Evolutionary conservation across 106 monocot species (phyloP).

Genomic region (Acorus gramineus): DNA sequence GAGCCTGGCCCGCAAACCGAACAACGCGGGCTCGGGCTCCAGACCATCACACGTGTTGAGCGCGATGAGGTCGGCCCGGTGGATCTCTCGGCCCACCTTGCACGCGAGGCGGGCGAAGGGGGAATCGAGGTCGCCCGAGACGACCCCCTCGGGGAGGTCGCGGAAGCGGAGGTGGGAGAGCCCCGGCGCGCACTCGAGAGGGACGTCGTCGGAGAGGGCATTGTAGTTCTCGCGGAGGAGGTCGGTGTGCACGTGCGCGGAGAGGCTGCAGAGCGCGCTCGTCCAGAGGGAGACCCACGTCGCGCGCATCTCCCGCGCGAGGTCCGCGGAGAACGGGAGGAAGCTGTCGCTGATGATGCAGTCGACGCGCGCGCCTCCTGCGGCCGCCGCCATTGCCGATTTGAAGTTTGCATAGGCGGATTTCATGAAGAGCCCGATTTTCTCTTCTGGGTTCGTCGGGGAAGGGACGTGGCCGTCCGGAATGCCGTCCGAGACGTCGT

Average conservation of each 20-base stretch:
- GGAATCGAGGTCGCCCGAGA: neutral
- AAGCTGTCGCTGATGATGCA: slow-evolving; percentile 54
- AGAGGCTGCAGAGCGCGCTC: slow-evolving; percentile 9
- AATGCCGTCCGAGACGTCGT: slow-evolving; percentile 8
- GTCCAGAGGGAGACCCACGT: slow-evolving; percentile 45
- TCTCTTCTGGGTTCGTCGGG: slow-evolving; percentile 8
- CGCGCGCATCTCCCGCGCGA: slow-evolving; percentile 38
- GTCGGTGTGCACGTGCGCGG: slow-evolving; percentile 30
- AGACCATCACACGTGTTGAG: slow-evolving; percentile 8
- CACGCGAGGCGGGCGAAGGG: neutral
- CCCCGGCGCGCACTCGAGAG: neutral
- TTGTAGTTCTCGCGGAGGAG: slow-evolving; percentile 16
- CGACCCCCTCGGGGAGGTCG: slow-evolving; percentile 14
- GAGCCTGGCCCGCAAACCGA: slow-evolving; percentile 4
- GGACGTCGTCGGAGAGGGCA: slow-evolving; percentile 6
- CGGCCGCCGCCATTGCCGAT: slow-evolving; percentile 7
- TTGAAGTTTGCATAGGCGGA: slow-evolving; percentile 6
- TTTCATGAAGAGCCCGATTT: slow-evolving; percentile 12
- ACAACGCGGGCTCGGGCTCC: slow-evolving; percentile 13
- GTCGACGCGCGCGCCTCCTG: neutral
- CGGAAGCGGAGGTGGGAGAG: slow-evolving; percentile 24
- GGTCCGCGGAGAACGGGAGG: slow-evolving; percentile 28
- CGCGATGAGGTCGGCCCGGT: slow-evolving; percentile 17
- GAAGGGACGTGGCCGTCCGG: neutral
- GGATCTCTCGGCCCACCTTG: slow-evolving; percentile 15